Base-by-base conservation (phyloP, 768 basidiomycete genomes). In the Mycena vitilis region DNA sequence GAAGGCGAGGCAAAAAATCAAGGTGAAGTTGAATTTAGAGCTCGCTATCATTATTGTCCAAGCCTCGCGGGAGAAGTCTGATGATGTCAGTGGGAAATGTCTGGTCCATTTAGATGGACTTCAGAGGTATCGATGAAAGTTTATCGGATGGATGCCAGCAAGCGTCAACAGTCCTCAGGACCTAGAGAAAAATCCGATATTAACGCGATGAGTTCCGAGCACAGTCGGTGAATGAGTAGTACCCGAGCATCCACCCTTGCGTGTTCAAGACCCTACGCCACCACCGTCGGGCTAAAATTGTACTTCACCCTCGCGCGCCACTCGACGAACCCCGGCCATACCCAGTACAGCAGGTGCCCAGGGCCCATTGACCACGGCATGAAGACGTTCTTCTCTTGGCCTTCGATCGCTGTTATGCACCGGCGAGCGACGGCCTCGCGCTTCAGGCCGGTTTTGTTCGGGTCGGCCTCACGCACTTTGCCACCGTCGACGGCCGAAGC, bases 401-500 rank as follows among this genome's bases (percentile, higher is more conserved):
- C 60, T 75, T 95, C 93, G 5, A 91, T 82, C 1, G 90, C 91
- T 12, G 76, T 73, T 0, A 94, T 82, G 71, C 88, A 90, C 55
- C 87, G 76, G 62, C 78, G 75, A 5, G 91, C 93, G 0, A 95
- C 92, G 4, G 75, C 83, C 0, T 84, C 87, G 25, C 84, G 77
- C 75, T 85, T 91, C 25, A 95, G 74, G 5, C 91, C 92, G 34
- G 81, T 73, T 68, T 82, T 85, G 66, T 86, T 86, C 0, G 90
- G 88, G 62, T 92, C 86, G 4, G 74, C 69, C 73, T 89, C 87
- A 25, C 81, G 75, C 4, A 82, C 78, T 0, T 77, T 78, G 15
- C 82, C 82, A 9, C 82, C 79, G 72, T 95, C 92, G 13, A 93
- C 91, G 0, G 94, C 93, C 3, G 90, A 90, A 0, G 89, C 86